Conservation (phyloP, 768 basidiomycete genomes). For the Dioszegia hungarica region DNA sequence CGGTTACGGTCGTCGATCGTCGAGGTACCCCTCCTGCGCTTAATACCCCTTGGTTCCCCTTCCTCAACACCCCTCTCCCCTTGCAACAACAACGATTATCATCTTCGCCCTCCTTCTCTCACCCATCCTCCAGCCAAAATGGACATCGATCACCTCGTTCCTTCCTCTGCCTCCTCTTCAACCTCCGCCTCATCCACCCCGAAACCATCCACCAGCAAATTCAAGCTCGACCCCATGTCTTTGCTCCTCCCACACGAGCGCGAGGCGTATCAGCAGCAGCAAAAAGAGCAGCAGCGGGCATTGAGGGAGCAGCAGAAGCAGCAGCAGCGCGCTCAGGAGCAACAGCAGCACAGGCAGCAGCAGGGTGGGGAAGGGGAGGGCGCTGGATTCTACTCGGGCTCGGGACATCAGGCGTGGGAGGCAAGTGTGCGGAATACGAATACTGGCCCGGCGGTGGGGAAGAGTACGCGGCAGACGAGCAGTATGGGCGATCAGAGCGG, state of each 20-base stretch:
- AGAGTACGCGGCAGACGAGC: slow-evolving; percentile 9
- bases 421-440: neutral
- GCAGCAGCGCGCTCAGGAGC: slow-evolving; percentile 1
- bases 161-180: neutral
- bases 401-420: slow-evolving; percentile 8
- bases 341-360: slow-evolving; percentile 3
- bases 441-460: neutral
- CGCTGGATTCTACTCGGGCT: slow-evolving; percentile 6
- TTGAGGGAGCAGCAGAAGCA: slow-evolving; percentile 4
- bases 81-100: neutral
- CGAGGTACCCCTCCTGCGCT: too few relatives aligned
- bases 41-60: too few relatives aligned
- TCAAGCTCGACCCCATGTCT: slow-evolving; percentile 45
- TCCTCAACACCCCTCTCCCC: too few relatives aligned
- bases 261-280: slow-evolving; percentile 9
- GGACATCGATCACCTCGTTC: neutral
- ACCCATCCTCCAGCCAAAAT: neutral
- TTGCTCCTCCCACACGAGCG: slow-evolving; percentile 40
- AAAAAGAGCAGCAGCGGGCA: slow-evolving; percentile 1
- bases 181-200: neutral
- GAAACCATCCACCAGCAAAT: slow-evolving; percentile 11
- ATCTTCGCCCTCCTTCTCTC: neutral
- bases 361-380: neutral
- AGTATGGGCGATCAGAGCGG: slow-evolving; percentile 33
- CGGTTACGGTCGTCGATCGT: too few relatives aligned